Evolutionary conservation across 345 rosid species (phyloP).

Genomic region (Cardamine chenopodiifolia): DNA sequence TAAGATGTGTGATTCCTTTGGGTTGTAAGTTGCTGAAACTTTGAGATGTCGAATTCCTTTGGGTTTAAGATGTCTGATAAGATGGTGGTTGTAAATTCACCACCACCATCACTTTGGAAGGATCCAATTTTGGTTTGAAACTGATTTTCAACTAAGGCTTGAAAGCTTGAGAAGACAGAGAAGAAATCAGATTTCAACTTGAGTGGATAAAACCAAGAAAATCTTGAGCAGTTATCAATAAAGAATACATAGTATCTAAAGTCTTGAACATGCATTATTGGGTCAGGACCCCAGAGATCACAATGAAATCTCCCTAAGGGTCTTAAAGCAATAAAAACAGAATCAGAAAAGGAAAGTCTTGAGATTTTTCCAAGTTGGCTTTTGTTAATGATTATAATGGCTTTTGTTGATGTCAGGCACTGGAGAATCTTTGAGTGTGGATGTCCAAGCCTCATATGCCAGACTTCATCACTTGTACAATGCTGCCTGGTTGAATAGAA

Average conservation of each 20-base stretch:
- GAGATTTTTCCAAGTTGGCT: not conserved
- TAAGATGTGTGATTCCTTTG: not conserved
- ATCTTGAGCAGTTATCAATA: not conserved
- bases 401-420: too few relatives aligned
- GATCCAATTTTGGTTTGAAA: not conserved
- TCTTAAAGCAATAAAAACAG: not conserved
- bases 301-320: not conserved
- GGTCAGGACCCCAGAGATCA: not conserved
- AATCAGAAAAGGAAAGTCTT: not conserved
- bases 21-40: too few relatives aligned
- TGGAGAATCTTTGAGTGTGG: not conserved
- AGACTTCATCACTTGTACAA: not conserved
- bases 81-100: accelerated
- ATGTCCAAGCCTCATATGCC: not conserved
- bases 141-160: not conserved
- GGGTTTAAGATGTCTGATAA: accelerated
- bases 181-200: not conserved
- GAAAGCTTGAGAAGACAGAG: not conserved
- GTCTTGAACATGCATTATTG: not conserved
- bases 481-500: not conserved
- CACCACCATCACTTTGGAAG: not conserved
- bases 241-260: not conserved
- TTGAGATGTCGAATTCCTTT: too few relatives aligned
- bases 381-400: too few relatives aligned
- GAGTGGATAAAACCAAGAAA: not conserved